Evolutionary conservation across 306 rosid species (phyloP), one percentile per base, ranked within the genome.

Genomic region (Cicer yamashitae): DNA sequence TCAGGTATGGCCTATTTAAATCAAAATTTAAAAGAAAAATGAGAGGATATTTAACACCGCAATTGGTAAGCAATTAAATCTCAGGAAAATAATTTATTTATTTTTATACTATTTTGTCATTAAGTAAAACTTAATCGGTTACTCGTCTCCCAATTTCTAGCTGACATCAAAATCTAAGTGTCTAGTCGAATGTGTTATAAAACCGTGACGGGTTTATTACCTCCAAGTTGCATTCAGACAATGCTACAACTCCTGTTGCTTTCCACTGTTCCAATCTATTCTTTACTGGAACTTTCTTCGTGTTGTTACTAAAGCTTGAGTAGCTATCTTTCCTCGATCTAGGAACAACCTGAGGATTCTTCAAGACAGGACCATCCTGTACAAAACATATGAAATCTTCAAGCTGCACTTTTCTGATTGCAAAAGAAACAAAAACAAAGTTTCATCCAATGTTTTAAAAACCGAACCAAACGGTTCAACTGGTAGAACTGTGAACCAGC

Each of bases 151-250:
- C 18, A 75, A 62, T 75, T 52, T 52, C 73, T 6, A 53, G 67
- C 9, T 34, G 68, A 75, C 68, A 59, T 46, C 1, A 18, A 66
- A 44, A 7, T 3, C 52, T 10, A 7, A 67, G 71, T 3, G 1
- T 4, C 11, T 67, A 30, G 48, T 43, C 45, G 58, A 54, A 62
- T 8, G 54, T 25, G 54, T 46, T 17, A 47, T 13, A 71, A 71
- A 56, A 81, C 39, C 54, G 71, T 15, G n/a, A 65, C 6, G 43
- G 10, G 9, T 10, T 63, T 62, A 41, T 79, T 79, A 94, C 98
- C 96, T 89, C 90, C 89, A 94, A 89, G 75, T 83, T 90, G 87
- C 88, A 79, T 72, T 91, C 96, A 76, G 93, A 82, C 82, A 94
- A 73, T 51, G 93, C 91, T 67, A 94, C 67, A 82, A 94, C 91